phyloP scores from a whole-genome alignment of 2,329 filamentous ascomycete species.

The Penicillium sp. region DNA sequence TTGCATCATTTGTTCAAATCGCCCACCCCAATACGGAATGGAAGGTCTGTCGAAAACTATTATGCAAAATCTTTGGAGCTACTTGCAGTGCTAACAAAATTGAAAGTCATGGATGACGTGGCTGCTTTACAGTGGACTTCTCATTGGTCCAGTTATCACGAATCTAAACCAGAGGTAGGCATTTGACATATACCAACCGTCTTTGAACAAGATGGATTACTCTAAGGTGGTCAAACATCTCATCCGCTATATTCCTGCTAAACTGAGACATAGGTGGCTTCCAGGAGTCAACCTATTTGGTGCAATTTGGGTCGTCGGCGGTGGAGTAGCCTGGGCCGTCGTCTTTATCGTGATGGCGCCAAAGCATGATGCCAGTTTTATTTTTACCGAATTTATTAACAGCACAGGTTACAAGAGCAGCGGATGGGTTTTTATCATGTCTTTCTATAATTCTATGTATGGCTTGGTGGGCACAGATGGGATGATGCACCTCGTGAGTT shows the following conservation, averaged over 20 bases:
- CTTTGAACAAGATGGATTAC: background rate
- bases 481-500: conserved; percentile 1
- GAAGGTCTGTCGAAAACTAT: background rate
- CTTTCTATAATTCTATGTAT: conserved; percentile 1
- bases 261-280: too few species aligned
- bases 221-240: too few species aligned
- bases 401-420: background rate
- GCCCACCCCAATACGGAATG: background rate
- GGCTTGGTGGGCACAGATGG: background rate
- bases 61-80: too few species aligned
- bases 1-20: background rate
- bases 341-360: background rate
- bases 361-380: background rate
- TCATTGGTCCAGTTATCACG: conserved; percentile 1
- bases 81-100: background rate
- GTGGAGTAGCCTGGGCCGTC: background rate
- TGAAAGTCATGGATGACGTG: background rate
- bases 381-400: background rate
- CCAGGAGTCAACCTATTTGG: background rate
- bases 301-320: background rate
- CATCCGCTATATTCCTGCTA: too few species aligned
- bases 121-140: background rate
- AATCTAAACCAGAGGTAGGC: background rate
- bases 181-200: background rate
- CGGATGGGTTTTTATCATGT: background rate